Evolutionary conservation across 148 eudicot species (phyloP), one percentile per base, ranked within the genome.

Genomic region (Silene latifolia): DNA sequence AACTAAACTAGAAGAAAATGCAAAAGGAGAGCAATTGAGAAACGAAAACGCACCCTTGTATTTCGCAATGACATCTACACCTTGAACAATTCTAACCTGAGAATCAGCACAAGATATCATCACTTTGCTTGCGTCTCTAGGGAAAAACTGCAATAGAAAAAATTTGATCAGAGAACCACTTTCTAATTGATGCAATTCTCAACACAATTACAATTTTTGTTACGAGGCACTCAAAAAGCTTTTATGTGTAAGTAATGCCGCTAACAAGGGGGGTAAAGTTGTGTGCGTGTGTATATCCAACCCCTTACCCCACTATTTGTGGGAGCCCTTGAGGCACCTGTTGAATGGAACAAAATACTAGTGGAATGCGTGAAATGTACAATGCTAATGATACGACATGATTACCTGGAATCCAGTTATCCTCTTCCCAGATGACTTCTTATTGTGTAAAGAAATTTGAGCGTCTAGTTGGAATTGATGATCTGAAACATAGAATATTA

Each of bases 51-150:
- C 83, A 92, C 99, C 93, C 80, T 78, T 89, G 71, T 81, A 95
- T 83, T 89, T 95, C 57, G 86, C 85, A 57, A 95, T 82, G 70
- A 95, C 87, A 79, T 90, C 78, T 73, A 76, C 79, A 63, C 93
- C 99, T 7, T 84, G 80, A 71, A 95, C 83, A 53, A 95, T 87
- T 83, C 91, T 84, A 64, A 95, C 83, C 79, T 86, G 93, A 73
- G 94, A 87, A 85, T 90, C 97, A 59, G 98, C 99, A 81, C 89
- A 88, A 47, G 98, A 88, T 60, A 95, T 91, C 96, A 95, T 81
- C 57, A 95, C 87, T 83, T 88, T 95, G 81, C 81, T 82, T 0
- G 90, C 82, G 79, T 95, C 97, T 82, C 85, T 85, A 21, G 96
- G 94, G 79, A 86, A 86, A 80, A 89, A 92, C 98, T 95, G 89